These are phyloP conservation scores for Endothia cerciana DNA, from an alignment of 2,329 filamentous ascomycete species.

Conservation along the genomic window DNA sequence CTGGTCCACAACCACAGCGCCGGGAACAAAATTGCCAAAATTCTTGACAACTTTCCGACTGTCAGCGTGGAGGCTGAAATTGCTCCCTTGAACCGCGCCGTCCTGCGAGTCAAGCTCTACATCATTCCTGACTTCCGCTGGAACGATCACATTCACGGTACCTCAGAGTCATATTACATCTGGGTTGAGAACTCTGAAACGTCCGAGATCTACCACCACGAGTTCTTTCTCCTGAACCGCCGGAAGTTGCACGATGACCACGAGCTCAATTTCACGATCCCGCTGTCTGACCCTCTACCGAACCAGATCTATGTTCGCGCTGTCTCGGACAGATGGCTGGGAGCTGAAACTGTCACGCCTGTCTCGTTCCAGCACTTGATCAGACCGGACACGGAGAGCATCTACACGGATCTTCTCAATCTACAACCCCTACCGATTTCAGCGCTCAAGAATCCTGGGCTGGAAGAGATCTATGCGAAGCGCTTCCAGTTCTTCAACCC, in stretches of 20 bases:
- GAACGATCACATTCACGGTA: constrained; percentile 93
- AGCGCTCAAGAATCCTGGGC: constrained; percentile 81
- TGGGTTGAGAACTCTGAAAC: constrained; percentile 99
- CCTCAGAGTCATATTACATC: constrained; percentile 95
- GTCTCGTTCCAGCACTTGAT: constrained; percentile 98
- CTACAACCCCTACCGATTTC: constrained; percentile 86
- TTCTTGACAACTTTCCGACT: constrained; percentile 91
- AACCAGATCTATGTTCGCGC: constrained; percentile 95
- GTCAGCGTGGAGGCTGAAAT: constrained; percentile 91
- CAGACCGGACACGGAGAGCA: constrained; percentile 93
- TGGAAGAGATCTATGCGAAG: constrained; percentile 87
- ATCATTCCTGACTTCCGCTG: constrained; percentile 89
- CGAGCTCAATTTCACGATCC: constrained; percentile 97
- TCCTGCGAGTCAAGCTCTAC: constrained; percentile 85
- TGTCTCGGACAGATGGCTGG: constrained; percentile 94
- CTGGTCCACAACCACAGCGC: constrained; percentile 90
- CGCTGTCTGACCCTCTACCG: constrained; percentile 87
- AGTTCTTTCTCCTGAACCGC: constrained; percentile 91
- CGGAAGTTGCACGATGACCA: constrained; percentile 95
- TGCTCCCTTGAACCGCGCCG: constrained; percentile 91
- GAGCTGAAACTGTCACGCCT: constrained; percentile 91
- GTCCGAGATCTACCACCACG: constrained; percentile 95
- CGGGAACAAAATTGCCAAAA: constrained; percentile 77
- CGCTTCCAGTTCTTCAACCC: constrained; percentile 98
- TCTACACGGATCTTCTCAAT: constrained; percentile 92